Base-by-base conservation (phyloP, 805 yeast species). In the Cyberlindnera petersonii region DNA sequence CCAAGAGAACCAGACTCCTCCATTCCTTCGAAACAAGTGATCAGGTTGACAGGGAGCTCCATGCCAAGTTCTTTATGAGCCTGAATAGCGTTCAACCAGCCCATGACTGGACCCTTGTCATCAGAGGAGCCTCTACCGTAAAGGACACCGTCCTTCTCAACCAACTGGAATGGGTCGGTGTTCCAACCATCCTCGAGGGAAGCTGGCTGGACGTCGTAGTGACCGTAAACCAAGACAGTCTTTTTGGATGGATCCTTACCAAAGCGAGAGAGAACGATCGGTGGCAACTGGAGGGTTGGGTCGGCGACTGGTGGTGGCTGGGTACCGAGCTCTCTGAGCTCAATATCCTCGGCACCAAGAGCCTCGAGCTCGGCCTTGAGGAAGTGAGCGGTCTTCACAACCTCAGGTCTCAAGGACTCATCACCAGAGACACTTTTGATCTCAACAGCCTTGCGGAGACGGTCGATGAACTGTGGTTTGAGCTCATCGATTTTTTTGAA, bases 151-250 rank as follows among this genome's bases (percentile, higher is more conserved):
- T 77, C 82, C 49, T 77, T 76, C 59, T 80, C 86, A 46, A 75
- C 72, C 56, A 93, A 67, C 40, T 66, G 69, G 65, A 93, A 93
- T 9, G 99, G 99, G 47, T 89, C 96, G 30, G 93, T 76, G 55
- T 72, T 69, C 99, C 99, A 93, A 27, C 99, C 99, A 60, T 93
- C 98, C 53, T 84, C 95, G 42, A 68, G 50, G 22, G 74, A 66
- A 14, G 99, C 99, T 9, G 99, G 99, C 69, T 93, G 99, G 47
- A 93, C 99, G 56, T 93, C 99, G 65, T 91, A 91, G 63, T 93
- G 99, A 34, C 98, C 98, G 60, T 93, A 93, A 28, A 93, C 80
- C 48, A 94, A 73, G 31, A 93, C 83, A 22, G 88, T 93, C 66
- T 87, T 89, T 74, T 89, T 89, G 23, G 62, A 48, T 27, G 95